Evolutionary conservation across 345 rosid genomes (phyloP).

Genomic region (Turnera subulata): DNA sequence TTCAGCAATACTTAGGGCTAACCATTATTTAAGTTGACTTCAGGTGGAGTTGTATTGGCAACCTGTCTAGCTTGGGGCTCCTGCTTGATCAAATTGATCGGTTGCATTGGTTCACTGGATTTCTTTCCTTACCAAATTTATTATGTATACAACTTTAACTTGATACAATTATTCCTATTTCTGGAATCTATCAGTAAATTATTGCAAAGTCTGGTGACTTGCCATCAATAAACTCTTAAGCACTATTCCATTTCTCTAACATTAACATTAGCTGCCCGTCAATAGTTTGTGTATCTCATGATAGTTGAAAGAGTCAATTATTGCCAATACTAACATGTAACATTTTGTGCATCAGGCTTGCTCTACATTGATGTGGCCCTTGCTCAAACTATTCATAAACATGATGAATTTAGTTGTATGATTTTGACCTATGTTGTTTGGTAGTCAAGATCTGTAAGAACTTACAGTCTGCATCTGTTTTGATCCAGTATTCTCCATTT

Average conservation of each 20-base stretch:
- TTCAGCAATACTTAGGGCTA: too few relatives aligned
- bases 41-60: background rate
- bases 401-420: background rate
- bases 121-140: too few relatives aligned
- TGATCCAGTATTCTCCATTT: slow-evolving; percentile 78
- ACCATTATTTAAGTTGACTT: background rate
- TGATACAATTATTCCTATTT: background rate
- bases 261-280: background rate
- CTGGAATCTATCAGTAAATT: background rate
- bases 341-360: too few relatives aligned
- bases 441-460: slow-evolving; percentile 16
- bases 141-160: background rate
- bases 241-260: background rate
- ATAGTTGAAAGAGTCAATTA: too few relatives aligned
- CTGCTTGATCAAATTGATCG: too few relatives aligned
- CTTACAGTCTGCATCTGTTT: slow-evolving; percentile 93
- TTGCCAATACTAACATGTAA: too few relatives aligned
- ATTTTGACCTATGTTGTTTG: background rate
- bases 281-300: too few relatives aligned
- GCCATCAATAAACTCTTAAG: too few relatives aligned
- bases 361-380: background rate
- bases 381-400: background rate
- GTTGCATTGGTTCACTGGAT: too few relatives aligned
- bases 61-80: too few relatives aligned
- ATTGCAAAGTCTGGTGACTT: background rate